Evolutionary conservation across 31 red algal species (phyloP).

Genomic region (Endocladia muricata): DNA sequence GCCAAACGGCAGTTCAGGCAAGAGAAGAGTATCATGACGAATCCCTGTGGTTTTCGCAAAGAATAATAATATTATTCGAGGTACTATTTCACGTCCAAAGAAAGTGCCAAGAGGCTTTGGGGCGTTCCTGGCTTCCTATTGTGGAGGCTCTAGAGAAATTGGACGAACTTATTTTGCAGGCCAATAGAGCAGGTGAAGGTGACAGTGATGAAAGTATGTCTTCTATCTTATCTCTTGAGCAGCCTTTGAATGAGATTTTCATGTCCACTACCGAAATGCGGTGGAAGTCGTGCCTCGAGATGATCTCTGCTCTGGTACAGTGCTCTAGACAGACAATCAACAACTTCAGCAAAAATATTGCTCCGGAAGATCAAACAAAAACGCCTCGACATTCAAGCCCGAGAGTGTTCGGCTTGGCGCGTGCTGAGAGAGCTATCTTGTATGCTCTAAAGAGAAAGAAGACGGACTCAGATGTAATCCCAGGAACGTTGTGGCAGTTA

Average conservation of each 20-base stretch:
- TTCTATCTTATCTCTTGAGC: not conserved
- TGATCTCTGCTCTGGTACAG: slow-evolving; percentile 58
- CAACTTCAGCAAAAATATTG: slow-evolving; percentile 5
- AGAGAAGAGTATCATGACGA: not conserved
- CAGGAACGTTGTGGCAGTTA: slow-evolving; percentile 43
- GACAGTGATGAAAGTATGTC: not conserved
- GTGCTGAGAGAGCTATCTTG: slow-evolving; percentile 41
- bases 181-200: not conserved
- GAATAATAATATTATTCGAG: not conserved
- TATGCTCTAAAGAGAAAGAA: slow-evolving; percentile 24
- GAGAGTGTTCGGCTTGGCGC: slow-evolving; percentile 49
- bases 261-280: slow-evolving; percentile 11
- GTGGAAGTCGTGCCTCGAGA: slow-evolving; percentile 51
- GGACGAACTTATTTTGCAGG: slow-evolving; percentile 10
- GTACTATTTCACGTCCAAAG: slow-evolving; percentile 15
- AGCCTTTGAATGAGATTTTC: slow-evolving; percentile 15
- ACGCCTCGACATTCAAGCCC: not conserved
- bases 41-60: not conserved
- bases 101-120: slow-evolving; percentile 15
- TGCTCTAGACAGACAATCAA: slow-evolving; percentile 47
- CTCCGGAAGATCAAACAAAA: slow-evolving; percentile 12
- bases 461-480: slow-evolving; percentile 9
- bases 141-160: slow-evolving; percentile 50
- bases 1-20: not conserved
- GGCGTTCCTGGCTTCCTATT: slow-evolving; percentile 37